Conservation (phyloP, 257 asterid genomes). For the Ilex aquifolium region DNA sequence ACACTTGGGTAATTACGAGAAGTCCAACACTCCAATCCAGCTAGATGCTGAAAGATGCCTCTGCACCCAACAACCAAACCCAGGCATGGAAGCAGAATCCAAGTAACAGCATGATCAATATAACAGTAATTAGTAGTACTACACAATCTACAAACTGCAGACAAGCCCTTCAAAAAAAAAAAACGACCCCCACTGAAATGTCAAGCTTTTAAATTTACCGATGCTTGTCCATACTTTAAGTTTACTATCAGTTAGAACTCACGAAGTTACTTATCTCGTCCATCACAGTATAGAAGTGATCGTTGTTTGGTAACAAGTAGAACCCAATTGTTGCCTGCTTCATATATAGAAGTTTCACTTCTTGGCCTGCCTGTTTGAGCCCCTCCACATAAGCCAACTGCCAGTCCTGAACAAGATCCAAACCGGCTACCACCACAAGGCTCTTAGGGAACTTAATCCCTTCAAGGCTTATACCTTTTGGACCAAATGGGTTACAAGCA, state of each 20-base stretch:
- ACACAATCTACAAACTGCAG: not conserved
- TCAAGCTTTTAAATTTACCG: not conserved
- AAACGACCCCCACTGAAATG: not conserved
- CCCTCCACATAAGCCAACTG: conserved; percentile 1
- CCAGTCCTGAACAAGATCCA: conserved; percentile 3
- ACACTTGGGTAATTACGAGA: not conserved
- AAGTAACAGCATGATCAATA: conserved; percentile 5
- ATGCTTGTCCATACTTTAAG: not conserved
- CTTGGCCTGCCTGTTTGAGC: not conserved
- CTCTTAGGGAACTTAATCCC: not conserved
- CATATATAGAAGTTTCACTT: not conserved
- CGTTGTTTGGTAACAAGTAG: not conserved
- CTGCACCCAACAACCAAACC: conserved; percentile 9
- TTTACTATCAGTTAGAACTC: not conserved
- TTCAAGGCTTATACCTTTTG: not conserved
- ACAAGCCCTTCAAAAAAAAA: not conserved
- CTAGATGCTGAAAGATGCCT: conserved; percentile 4
- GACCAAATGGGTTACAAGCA: conserved; percentile 2
- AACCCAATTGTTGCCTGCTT: not conserved
- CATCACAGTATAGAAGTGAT: conserved; percentile 1
- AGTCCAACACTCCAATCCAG: not conserved
- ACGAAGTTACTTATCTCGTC: conserved; percentile 3
- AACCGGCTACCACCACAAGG: not conserved
- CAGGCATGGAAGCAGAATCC: conserved; percentile 12
- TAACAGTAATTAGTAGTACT: conserved; percentile 5